phyloP scores from a whole-genome alignment of 495 filamentous ascomycete genomes.

The Polyplosphaeria fusca region DNA sequence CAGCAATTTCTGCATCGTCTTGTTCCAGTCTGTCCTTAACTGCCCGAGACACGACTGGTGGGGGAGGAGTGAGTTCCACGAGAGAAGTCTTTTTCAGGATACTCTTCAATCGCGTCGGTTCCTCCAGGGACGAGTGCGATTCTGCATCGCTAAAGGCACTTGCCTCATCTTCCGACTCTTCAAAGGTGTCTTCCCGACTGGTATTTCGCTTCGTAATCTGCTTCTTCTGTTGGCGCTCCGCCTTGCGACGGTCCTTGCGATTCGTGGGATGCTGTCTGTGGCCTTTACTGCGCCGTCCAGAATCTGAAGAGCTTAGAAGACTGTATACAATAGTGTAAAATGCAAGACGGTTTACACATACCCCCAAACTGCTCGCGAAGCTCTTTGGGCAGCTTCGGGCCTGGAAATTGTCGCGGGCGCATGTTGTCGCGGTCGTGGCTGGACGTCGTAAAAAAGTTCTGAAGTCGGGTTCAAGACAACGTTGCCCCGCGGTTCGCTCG shows the following conservation, averaged over 20 bases:
- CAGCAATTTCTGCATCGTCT: conserved; percentile 85
- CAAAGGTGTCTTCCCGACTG: conserved; percentile 19
- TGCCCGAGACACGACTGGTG: conserved; percentile 51
- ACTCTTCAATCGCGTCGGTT: conserved; percentile 40
- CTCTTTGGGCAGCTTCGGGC: conserved; percentile 60
- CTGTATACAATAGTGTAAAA: no score
- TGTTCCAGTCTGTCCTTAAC: conserved; percentile 63
- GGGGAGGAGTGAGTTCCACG: conserved; percentile 30
- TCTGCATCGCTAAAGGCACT: conserved; percentile 28
- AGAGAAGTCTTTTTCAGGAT: conserved; percentile 45
- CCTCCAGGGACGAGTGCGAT: conserved; percentile 1
- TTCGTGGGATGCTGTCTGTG: conserved; percentile 43
- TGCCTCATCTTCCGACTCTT: conserved; percentile 36
- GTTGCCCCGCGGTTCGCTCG: no score
- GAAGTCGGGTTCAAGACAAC: no score
- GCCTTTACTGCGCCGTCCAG: background rate
- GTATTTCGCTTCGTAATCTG: conserved; percentile 35
- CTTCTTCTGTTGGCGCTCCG: conserved; percentile 57
- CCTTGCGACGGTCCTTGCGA: conserved; percentile 62
- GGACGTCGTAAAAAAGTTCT: no score
- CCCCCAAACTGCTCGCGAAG: conserved; percentile 58
- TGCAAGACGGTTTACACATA: conserved; percentile 43
- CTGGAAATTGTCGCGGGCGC: conserved; percentile 49
- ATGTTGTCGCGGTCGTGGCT: no score
- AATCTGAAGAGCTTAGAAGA: conserved; percentile 11